These are phyloP conservation scores for Paradendryphiella salina DNA, from an alignment of 2,329 filamentous ascomycete genomes.

Conservation along the genomic window DNA sequence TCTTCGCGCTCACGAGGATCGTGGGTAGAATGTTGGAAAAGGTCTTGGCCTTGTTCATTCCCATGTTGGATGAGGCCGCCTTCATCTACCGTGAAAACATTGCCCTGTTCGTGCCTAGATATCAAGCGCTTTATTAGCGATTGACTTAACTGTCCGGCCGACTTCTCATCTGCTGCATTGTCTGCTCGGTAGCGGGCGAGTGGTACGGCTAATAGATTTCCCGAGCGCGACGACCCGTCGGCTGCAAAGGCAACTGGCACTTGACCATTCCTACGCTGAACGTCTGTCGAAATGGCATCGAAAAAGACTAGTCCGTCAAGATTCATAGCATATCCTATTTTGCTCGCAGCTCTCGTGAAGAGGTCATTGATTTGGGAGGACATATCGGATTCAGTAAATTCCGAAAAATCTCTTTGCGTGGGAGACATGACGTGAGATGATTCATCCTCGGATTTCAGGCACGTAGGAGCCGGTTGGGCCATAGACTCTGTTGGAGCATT, in stretches of 20 bases:
- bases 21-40: neutral
- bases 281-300: slow-evolving; percentile 6
- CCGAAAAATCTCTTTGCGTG: neutral
- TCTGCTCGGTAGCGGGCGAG: slow-evolving; percentile 9
- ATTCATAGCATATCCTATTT: slow-evolving; percentile 13
- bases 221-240: neutral
- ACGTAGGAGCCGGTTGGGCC: neutral
- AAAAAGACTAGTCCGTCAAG: slow-evolving; percentile 14
- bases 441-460: neutral
- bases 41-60: neutral
- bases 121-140: slow-evolving; percentile 14
- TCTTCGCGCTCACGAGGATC: neutral
- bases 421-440: neutral
- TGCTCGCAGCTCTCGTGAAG: slow-evolving; percentile 9
- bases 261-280: neutral
- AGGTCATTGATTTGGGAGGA: slow-evolving; percentile 6
- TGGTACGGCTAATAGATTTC: neutral
- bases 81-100: slow-evolving; percentile 15
- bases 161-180: neutral
- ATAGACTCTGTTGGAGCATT: neutral
- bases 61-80: slow-evolving; percentile 8
- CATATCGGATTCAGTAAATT: neutral
- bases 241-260: neutral
- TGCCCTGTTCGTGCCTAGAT: slow-evolving; percentile 9
- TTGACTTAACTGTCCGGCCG: neutral